phyloP scores from a whole-genome alignment of 192 early-diverging fungal genomes.

The Gryganskiella cystojenkinii region DNA sequence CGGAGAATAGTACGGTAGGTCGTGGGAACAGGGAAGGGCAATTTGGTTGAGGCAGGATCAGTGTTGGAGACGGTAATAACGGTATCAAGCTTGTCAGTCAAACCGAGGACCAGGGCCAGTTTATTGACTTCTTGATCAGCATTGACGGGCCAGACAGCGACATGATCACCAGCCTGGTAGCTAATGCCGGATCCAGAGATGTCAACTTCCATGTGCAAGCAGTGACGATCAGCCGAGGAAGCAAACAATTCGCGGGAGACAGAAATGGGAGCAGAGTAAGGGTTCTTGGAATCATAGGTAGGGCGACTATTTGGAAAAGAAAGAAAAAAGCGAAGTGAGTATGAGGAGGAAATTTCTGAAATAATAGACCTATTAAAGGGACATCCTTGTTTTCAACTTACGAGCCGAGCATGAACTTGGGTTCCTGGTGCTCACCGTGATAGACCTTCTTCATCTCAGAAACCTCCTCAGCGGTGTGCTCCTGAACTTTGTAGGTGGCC shows the following conservation, averaged over 20 bases:
- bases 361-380: too few relatives aligned
- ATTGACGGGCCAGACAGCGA: slow-evolving; percentile 93
- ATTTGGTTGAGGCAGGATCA: slow-evolving; percentile 80
- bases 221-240: slow-evolving; percentile 75
- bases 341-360: not conserved
- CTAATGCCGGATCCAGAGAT: slow-evolving; percentile 80
- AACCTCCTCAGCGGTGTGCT: slow-evolving; percentile 43
- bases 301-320: slow-evolving; percentile 38
- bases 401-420: slow-evolving; percentile 53
- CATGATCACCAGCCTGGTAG: slow-evolving; percentile 95
- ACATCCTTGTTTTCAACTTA: too few relatives aligned
- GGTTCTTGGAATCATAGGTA: slow-evolving; percentile 89
- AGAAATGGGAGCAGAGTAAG: slow-evolving; percentile 77
- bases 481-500: slow-evolving; percentile 67
- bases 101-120: slow-evolving; percentile 69
- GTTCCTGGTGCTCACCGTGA: slow-evolving; percentile 61
- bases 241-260: slow-evolving; percentile 75
- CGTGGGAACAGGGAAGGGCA: slow-evolving; percentile 90
- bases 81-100: slow-evolving; percentile 74
- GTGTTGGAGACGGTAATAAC: slow-evolving; percentile 77
- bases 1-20: slow-evolving; percentile 88
- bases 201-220: slow-evolving; percentile 96
- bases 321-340: slow-evolving; percentile 9
- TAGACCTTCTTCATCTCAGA: slow-evolving; percentile 53
- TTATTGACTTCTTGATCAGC: slow-evolving; percentile 78